Evolutionary conservation across 352 stramenopile species (phyloP), one percentile per base, ranked within the genome.

Genomic region (Pythium dissotocum): DNA sequence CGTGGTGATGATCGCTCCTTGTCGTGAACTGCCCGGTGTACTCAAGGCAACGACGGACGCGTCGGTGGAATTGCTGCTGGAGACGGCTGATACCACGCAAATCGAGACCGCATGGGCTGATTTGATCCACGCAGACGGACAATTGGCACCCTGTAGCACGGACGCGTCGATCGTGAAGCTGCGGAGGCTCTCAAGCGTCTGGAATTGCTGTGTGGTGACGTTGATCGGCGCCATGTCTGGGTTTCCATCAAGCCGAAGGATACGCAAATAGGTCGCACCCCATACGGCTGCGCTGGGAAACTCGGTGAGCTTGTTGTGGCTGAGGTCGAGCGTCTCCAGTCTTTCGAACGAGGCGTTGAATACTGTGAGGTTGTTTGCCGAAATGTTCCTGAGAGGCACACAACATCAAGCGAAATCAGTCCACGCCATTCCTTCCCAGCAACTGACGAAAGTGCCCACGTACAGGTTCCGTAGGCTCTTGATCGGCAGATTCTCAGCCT

Each of bases 231-330:
- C 49, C 48, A 66, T 58, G 33, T 51, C 18, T 4, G 26, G 49
- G 16, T 66, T 66, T 2, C 48, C 60, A 30, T 32, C 42, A 4
- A 66, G 60, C 6, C 32, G 60, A 49, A 66, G 60, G 5, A 66
- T 35, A 5, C 4, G 44, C 7, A 66, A 33, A 21, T 52, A 2
- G 4, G 60, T 16, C 1, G 60, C 48, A 18, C 21, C 14, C 60
- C 60, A 66, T 5, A 66, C 60, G 16, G 38, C 26, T 6, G 35
- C 36, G 3, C 30, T 18, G 8, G 60, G 60, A n/a, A 66, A 59
- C 6, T 21, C n/a, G 2, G n/a, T 44, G 60, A 66, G 60, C 35
- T 66, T 66, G 59, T 65, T 65, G 21, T 35, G 21, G 21, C 59
- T 65, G 32, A 65, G 6, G 24, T 65, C 59, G 12, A 65, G 46